Percentiles rank a stretch among this genome's conserved stretches.
Conservation (phyloP, 768 basidiomycete genomes). For the Lactifluus rugatus region DNA sequence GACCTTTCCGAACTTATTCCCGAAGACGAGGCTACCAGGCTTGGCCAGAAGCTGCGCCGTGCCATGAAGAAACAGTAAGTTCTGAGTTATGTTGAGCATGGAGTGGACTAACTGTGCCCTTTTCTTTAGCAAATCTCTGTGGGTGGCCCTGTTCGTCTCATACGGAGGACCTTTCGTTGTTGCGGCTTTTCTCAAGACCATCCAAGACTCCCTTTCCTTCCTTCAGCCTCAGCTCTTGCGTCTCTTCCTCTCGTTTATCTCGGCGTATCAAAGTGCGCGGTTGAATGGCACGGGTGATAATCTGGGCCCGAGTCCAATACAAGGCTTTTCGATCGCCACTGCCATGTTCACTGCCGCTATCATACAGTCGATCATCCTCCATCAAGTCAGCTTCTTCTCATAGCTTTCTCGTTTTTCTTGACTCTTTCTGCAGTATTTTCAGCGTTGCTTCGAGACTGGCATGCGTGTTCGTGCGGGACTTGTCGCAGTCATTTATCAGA, state of each 20-base stretch:
- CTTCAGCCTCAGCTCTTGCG: slow-evolving; percentile 82
- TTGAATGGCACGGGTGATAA: slow-evolving; percentile 24
- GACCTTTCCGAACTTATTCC: slow-evolving; percentile 72
- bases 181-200: slow-evolving; percentile 58
- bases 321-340: slow-evolving; percentile 69
- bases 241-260: slow-evolving; percentile 71
- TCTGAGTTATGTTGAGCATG: background rate
- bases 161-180: slow-evolving; percentile 69
- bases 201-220: slow-evolving; percentile 75
- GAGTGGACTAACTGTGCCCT: background rate
- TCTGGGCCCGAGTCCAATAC: slow-evolving; percentile 31
- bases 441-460: slow-evolving; percentile 71
- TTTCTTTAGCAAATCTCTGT: slow-evolving; percentile 46
- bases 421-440: slow-evolving; percentile 56
- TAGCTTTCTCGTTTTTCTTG: background rate
- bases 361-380: slow-evolving; percentile 68
- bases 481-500: slow-evolving; percentile 76
- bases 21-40: slow-evolving; percentile 56
- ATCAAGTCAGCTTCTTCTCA: slow-evolving; percentile 45
- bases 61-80: slow-evolving; percentile 59
- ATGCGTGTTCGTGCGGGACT: slow-evolving; percentile 93
- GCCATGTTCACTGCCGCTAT: slow-evolving; percentile 77
- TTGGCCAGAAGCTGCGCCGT: slow-evolving; percentile 50
- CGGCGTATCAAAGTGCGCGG: slow-evolving; percentile 53
- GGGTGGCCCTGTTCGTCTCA: slow-evolving; percentile 62